phyloP scores from a whole-genome alignment of 345 rosid genomes.

The Moricandia moricandioides region DNA sequence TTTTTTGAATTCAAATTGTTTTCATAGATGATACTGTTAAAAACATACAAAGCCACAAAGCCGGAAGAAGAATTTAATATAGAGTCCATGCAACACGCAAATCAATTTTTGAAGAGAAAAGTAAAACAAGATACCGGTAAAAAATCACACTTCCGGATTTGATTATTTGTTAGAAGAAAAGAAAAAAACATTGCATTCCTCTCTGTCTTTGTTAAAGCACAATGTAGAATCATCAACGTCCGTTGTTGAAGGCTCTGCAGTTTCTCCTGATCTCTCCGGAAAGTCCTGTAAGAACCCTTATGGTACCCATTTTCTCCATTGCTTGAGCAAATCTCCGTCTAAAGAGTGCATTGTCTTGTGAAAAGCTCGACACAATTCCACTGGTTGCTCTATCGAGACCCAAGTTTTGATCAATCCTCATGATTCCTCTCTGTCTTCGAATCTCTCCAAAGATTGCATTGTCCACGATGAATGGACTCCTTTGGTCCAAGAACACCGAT shows the following conservation, averaged over 20 bases:
- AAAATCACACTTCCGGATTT: conserved; percentile 7
- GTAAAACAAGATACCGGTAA: neutral
- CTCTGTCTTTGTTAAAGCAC: neutral
- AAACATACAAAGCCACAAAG: neutral
- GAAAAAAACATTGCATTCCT: neutral
- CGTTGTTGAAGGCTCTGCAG: conserved; percentile 44
- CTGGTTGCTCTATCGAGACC: conserved; percentile 45
- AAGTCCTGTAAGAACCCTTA: conserved; percentile 51
- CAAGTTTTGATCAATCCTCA: conserved; percentile 60
- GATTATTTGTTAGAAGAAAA: neutral
- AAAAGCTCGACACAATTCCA: conserved; percentile 45
- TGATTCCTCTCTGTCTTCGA: conserved; percentile 44
- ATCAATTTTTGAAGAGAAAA: neutral
- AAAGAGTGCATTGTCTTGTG: conserved; percentile 36
- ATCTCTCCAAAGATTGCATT: conserved; percentile 50
- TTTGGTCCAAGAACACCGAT: conserved; percentile 58
- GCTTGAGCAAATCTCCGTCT: conserved; percentile 50
- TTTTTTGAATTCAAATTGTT: neutral
- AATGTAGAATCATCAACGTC: conserved; percentile 20
- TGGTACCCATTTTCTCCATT: conserved; percentile 53
- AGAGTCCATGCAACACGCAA: neutral
- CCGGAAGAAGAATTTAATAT: neutral
- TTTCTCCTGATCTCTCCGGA: conserved; percentile 56
- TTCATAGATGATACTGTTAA: neutral
- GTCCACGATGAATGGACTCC: conserved; percentile 48